Percentiles rank a stretch among this genome's conserved stretches.
Evolutionary conservation across 1,284 basidiomycete species (phyloP).

Genomic region (Sphaerobolus stellatus): DNA sequence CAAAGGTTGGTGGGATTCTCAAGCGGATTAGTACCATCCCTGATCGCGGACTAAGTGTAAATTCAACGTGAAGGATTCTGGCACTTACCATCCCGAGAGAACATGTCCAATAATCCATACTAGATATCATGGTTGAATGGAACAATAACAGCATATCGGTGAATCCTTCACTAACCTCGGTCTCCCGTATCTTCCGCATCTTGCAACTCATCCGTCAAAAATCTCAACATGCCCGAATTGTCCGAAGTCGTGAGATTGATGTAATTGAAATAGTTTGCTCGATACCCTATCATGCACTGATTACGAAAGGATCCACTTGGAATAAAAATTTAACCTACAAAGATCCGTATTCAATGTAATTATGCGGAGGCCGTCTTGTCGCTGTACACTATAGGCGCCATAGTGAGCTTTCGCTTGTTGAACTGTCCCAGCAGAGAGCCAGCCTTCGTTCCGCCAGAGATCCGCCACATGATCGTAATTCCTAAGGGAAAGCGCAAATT

Average conservation of each 20-base stretch:
- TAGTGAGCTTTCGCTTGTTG: slow-evolving; percentile 68
- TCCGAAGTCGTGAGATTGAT: slow-evolving; percentile 74
- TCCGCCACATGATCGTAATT: slow-evolving; percentile 71
- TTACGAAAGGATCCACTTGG: slow-evolving; percentile 15
- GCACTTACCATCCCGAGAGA: slow-evolving; percentile 58
- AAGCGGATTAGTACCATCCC: slow-evolving; percentile 63
- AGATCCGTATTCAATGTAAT: slow-evolving; percentile 79
- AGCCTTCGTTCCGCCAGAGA: slow-evolving; percentile 70
- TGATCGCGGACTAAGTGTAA: not conserved
- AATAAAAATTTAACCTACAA: slow-evolving; percentile 43
- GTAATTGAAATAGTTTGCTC: slow-evolving; percentile 73
- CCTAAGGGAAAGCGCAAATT: slow-evolving; percentile 39
- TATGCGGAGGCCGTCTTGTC: slow-evolving; percentile 65
- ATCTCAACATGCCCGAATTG: slow-evolving; percentile 72
- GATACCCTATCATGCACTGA: slow-evolving; percentile 23
- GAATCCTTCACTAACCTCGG: slow-evolving; percentile 50
- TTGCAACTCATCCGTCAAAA: slow-evolving; percentile 80
- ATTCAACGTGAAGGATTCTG: not conserved
- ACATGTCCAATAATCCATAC: slow-evolving; percentile 85
- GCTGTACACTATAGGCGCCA: slow-evolving; percentile 69
- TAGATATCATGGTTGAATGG: too few relatives aligned
- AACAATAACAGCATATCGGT: too few relatives aligned
- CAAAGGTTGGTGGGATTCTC: slow-evolving; percentile 64
- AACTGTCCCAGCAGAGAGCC: slow-evolving; percentile 63
- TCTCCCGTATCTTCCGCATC: slow-evolving; percentile 71